Evolutionary conservation across 331 rosid species (phyloP), one percentile per base, ranked within the genome.

Genomic region (Telfairia occidentalis): DNA sequence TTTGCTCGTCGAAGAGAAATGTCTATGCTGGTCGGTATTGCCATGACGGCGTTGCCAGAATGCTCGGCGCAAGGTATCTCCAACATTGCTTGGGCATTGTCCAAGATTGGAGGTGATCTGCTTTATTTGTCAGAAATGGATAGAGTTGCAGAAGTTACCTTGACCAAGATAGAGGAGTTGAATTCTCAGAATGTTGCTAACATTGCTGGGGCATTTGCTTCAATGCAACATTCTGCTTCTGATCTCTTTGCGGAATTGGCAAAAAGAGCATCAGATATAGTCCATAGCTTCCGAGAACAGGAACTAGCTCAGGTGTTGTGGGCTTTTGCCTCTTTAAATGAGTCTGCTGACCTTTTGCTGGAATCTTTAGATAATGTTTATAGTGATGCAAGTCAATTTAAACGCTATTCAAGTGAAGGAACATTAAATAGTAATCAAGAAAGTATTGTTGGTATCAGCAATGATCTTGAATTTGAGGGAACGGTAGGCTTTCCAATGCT

Each of bases 71-170:
- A 91, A 84, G 97, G 95, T 23, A 78, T 91, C 82, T 91, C 98
- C 34, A 91, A 94, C 75, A 87, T 94, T 59, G 80, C 97, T 0
- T 88, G 98, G 98, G 97, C 95, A 6, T 78, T 91, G 86, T 89
- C 98, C 76, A 94, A 91, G 85, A 90, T 91, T 65, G 98, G 98
- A 9, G 96, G 97, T 7, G 89, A 94, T 73, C 85, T 89, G 63
- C 90, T 91, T 81, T 94, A 88, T 83, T 57, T 84, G 82, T 94
- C 98, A 16, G 97, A 94, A 81, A 91, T 94, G 97, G 98, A 94
- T 78, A 84, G 98, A 78, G 86, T 94, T 79, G 96, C 89, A 5
- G 96, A 94, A 85, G 90, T 94, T 76, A 94, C 97, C 28, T 37
- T 88, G 73, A 82, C 89, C 83, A 89, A 89, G 79, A 91, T 87